Conservation (phyloP, 2,329 filamentous ascomycete species). For the Penicillium sp. region DNA sequence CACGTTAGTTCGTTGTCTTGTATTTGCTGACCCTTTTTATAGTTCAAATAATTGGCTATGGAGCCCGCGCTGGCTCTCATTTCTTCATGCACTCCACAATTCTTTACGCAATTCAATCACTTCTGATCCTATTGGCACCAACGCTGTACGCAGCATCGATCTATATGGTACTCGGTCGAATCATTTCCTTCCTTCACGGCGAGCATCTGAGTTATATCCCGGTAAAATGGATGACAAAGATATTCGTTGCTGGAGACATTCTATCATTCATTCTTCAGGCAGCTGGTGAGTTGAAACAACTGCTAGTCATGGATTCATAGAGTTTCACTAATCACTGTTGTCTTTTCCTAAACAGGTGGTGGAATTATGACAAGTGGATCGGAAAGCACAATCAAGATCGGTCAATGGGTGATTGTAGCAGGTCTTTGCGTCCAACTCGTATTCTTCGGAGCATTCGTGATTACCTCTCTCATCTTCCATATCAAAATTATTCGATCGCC, state of each 20-base stretch:
- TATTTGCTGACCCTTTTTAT: background rate
- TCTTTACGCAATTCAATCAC: slow-evolving; percentile 49
- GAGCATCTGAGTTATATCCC: slow-evolving; percentile 52
- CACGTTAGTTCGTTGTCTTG: background rate
- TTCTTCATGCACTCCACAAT: slow-evolving; percentile 18
- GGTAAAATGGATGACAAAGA: slow-evolving; percentile 53
- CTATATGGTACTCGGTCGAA: slow-evolving; percentile 56
- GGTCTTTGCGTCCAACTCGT: slow-evolving; percentile 30
- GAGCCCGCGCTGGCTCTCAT: slow-evolving; percentile 24
- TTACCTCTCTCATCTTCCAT: slow-evolving; percentile 26
- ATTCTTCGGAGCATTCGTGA: slow-evolving; percentile 28
- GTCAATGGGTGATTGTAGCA: slow-evolving; percentile 25
- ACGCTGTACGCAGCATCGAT: slow-evolving; percentile 57
- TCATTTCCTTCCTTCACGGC: slow-evolving; percentile 48
- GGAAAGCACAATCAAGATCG: slow-evolving; percentile 10
- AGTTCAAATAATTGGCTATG: slow-evolving; percentile 32
- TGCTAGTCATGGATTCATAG: background rate
- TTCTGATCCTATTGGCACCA: slow-evolving; percentile 56
- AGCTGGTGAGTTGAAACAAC: slow-evolving; percentile 18
- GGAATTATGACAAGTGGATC: slow-evolving; percentile 18
- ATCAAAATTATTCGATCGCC: slow-evolving; percentile 15
- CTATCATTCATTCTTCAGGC: slow-evolving; percentile 55
- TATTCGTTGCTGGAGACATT: slow-evolving; percentile 57
- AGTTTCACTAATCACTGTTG: background rate
- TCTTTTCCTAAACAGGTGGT: slow-evolving; percentile 6